Conservation (phyloP, 2,329 filamentous ascomycete genomes). For the Hansfordia pulvinata region DNA sequence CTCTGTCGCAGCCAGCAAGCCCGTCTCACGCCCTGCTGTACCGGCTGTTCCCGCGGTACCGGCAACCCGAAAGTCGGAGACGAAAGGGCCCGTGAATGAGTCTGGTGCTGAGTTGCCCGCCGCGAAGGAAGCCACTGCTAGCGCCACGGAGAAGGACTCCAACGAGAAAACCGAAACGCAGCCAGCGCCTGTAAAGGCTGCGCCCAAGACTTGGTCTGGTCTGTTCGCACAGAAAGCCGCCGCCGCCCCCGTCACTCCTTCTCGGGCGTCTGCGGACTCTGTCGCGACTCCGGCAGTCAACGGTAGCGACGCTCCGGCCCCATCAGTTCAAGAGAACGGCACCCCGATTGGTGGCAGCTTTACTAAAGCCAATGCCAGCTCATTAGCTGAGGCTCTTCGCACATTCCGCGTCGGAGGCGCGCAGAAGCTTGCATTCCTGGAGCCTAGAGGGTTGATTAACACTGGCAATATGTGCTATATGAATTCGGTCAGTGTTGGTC, state of each 20-base stretch:
- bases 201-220: neutral
- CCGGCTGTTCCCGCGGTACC: slow-evolving; percentile 1
- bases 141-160: neutral
- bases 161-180: neutral
- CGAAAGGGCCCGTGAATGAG: neutral
- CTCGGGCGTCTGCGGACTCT: neutral
- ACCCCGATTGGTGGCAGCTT: slow-evolving; percentile 13
- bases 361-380: slow-evolving; percentile 28
- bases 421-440: slow-evolving; percentile 65
- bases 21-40: neutral
- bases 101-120: no score
- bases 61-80: neutral
- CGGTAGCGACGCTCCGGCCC: slow-evolving; percentile 7
- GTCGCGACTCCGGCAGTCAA: neutral
- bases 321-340: no score
- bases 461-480: slow-evolving; percentile 99
- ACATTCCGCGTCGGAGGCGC: slow-evolving; percentile 55
- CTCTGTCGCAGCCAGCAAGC: neutral
- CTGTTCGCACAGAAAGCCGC: neutral
- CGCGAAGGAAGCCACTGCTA: no score
- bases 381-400: slow-evolving; percentile 64
- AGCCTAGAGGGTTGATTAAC: slow-evolving; percentile 88
- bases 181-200: neutral
- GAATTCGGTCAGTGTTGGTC: slow-evolving; percentile 73
- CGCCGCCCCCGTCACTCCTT: no score